Evolutionary conservation across 331 rosid genomes (phyloP), one percentile per base, ranked within the genome.

Genomic region (Prunus yedoensis): DNA sequence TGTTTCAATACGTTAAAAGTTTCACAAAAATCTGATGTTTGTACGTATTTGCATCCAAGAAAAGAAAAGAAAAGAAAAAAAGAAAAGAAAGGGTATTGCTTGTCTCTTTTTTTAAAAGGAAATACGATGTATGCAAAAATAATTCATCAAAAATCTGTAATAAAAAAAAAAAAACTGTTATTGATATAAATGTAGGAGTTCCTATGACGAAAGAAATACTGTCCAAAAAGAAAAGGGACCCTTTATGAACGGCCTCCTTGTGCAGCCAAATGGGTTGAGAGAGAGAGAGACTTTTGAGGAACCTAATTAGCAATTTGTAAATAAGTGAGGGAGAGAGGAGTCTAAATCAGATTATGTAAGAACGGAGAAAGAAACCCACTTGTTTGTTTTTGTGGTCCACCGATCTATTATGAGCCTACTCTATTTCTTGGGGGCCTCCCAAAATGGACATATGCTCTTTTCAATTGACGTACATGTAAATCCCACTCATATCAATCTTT

Each of bases 321-420:
- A 54, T 8, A 35, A 18, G 23, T 51, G 74, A 53, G 10, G 61
- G 76, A 75, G 63, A 50, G 66, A 11, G 21, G 59, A 35, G 75
- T 82, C 76, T 25, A 64, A 21, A 78, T 77, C 82, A 82, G 71
- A 64, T 68, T 77, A 62, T 30, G 51, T 21, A 43, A 20, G 63
- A 66, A 23, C 58, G 5, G 74, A 68, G 25, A 23, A 70, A 8
- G 43, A 38, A 74, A 61, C 46, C 79, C 70, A 47, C 73, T 56
- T 18, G 63, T 15, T 53, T 61, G n/a, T 49, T 66, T 35, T 66
- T 79, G 71, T 64, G 83, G 81, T 74, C 85, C 91, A 82, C 88
- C 77, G 59, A 84, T 82, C 79, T 46, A 59, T 70, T 75, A 75
- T 70, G 73, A 63, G 70, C 73, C 79, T 73, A 28, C 83, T 66